A percentile compares a stretch with the other conserved stretches of the same genome.
phyloP scores from a whole-genome alignment of 1,139 yeast genomes.

The Citeromyces hawaiiensis region DNA sequence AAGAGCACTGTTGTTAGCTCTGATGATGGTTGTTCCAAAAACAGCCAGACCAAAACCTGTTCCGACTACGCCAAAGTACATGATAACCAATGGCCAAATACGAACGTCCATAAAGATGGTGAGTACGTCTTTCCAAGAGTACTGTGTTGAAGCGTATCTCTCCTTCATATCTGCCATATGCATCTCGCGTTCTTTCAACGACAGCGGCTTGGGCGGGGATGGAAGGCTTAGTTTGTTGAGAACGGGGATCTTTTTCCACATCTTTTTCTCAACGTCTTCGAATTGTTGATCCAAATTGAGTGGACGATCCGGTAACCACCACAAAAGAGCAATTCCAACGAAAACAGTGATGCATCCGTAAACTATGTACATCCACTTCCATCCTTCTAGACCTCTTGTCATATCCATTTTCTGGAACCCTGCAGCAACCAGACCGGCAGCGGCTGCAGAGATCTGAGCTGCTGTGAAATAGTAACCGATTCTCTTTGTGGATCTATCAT shows the following conservation, averaged over 20 bases:
- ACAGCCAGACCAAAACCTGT: conserved; percentile 79
- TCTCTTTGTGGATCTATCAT: conserved; percentile 61
- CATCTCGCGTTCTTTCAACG: conserved; percentile 32
- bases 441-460: conserved; percentile 79
- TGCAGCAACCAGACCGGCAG: conserved; percentile 75
- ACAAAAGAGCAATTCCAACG: conserved; percentile 49
- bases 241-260: conserved; percentile 5
- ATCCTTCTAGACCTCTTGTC: conserved; percentile 55
- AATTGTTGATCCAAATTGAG: conserved; percentile 1
- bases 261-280: conserved; percentile 7
- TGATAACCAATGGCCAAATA: conserved; percentile 69
- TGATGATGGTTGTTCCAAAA: conserved; percentile 74
- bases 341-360: conserved; percentile 64
- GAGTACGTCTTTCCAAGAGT: conserved; percentile 52
- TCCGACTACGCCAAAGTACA: conserved; percentile 91
- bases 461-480: conserved; percentile 88
- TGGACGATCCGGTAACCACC: conserved; percentile 85
- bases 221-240: conserved; percentile 8
- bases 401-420: conserved; percentile 82
- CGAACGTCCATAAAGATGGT: conserved; percentile 48
- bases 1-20: conserved; percentile 47
- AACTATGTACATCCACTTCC: conserved; percentile 79
- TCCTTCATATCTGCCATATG: conserved; percentile 55
- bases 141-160: conserved; percentile 28
- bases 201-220: conserved; percentile 36